Conservation (phyloP, 2,329 filamentous ascomycete genomes). For the Pyrenophora graminea region DNA sequence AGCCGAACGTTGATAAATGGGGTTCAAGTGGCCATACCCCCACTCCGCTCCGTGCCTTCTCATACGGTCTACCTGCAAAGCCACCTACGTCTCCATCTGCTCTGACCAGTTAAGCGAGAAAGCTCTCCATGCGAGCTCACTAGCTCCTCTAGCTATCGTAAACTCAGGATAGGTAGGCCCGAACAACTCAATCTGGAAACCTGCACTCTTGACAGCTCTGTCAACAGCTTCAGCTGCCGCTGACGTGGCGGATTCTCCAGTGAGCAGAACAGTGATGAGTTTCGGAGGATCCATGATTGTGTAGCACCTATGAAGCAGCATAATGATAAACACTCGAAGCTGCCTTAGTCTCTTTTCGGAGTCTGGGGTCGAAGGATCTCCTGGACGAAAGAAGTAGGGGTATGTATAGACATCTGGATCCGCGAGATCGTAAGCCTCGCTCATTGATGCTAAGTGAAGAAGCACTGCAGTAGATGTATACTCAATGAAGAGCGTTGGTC, state of each 20-base stretch:
- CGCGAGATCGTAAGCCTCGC: constrained; percentile 9
- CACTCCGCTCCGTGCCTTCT: too few relatives aligned
- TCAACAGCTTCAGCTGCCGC: neutral
- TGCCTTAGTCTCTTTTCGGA: too few relatives aligned
- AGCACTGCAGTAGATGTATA: constrained; percentile 8
- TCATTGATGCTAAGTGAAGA: constrained; percentile 6
- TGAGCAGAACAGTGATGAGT: constrained; percentile 7
- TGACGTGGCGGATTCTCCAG: neutral
- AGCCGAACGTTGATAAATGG: too few relatives aligned
- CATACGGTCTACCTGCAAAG: too few relatives aligned
- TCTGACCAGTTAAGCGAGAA: neutral
- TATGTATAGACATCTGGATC: neutral
- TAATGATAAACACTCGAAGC: too few relatives aligned
- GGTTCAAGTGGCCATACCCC: too few relatives aligned
- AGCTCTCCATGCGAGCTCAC: too few relatives aligned
- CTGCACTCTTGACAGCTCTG: neutral
- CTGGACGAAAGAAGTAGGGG: neutral
- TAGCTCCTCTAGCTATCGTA: neutral
- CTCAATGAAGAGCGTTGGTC: constrained; percentile 9
- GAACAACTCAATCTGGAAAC: neutral
- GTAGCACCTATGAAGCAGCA: too few relatives aligned
- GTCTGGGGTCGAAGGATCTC: neutral
- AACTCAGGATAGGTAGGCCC: neutral
- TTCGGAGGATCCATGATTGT: neutral
- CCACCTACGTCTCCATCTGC: neutral